Evolutionary conservation across 176 grass and related monocot species (phyloP), one percentile per base, ranked within the genome.

Genomic region (Zea luxurians): DNA sequence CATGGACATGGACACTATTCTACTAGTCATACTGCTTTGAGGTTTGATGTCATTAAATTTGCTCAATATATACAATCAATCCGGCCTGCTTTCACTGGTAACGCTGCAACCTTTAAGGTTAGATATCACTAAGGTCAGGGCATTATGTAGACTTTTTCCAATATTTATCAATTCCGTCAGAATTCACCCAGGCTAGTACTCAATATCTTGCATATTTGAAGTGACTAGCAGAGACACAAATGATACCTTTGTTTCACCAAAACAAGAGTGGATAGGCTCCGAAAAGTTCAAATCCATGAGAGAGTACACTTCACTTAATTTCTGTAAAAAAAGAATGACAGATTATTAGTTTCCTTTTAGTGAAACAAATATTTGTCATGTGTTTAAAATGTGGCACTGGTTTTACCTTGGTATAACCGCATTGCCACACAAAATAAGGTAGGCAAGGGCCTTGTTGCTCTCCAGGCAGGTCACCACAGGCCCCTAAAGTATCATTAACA

Each of bases 351-450:
- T 52, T 46, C 35, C n/a, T 47, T 38, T 12, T 40, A 68, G 6
- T 42, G 37, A 80, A 13, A 67, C n/a, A 34, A 48, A 75, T 55
- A 76, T 83, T 3, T 48, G 4, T 61, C 47, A 9, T 42, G 36
- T 54, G 9, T 53, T 50, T 8, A 68, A 71, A 78, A 78, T 66
- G 4, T 15, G 16, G 35, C 46, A 40, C 4, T 48, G 55, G 13
- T 2, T 61, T 64, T 81, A 93, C 94, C 91, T 97, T 82, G 13
- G 87, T 77, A 66, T 88, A 45, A 80, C 94, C 94, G 77, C 94
- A 93, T 80, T 97, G 94, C 94, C 94, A 93, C 61, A 92, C 68
- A 68, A 93, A 88, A 52, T 90, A 92, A 8, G 94, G 89, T 8
- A 93, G 75, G 60, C 88, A 90, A 89, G 91, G 91, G 45, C 91